Base-by-base conservation (phyloP, 2,329 filamentous ascomycete genomes). In the Fusarium heterosporum region DNA sequence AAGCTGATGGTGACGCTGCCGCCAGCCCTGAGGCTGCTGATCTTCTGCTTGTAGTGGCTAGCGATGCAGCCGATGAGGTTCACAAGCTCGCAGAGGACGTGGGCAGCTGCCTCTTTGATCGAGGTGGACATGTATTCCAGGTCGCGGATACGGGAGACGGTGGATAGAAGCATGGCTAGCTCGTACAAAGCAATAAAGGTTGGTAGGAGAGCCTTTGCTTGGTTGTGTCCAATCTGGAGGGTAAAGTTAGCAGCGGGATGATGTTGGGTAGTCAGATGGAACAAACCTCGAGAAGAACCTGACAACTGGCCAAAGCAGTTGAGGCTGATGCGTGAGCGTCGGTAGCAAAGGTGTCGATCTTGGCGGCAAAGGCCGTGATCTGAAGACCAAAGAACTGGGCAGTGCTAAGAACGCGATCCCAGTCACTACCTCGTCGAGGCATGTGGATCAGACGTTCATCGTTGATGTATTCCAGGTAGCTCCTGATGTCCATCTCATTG, bases 361-460 rank as follows among this genome's bases (percentile, higher is more conserved):
- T 74, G 25, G 67, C 65, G 8, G 76, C 77, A 17, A 80, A 79
- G 5, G 74, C 70, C 57, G 74, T 77, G 16, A 81, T 70, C 59
- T 80, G 78, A 7, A 79, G 72, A 4, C 78, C 79, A 41, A 80
- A 81, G 72, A 78, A 80, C 57, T 81, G 78, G 4, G 79, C 79
- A 16, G 76, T 75, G 38, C 76, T 77, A 29, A 81, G 68, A 2
- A 81, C 78, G 2, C 76, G 75, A 54, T 81, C 79, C 78, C 78
- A 81, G 45, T 77, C 74, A 50, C 78, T 80, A n/a, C 78, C 79
- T 38, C 76, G 70, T 7, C 73, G 72, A 4, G 79, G 79, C 77
- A 81, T 81, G 51, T 80, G 78, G 16, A 78, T 75, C 14, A 80
- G 72, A 28, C 79, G 78, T 52, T 80, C 75, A 55, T 80, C 76